Conservation (phyloP, 495 filamentous ascomycete species). For the Monascus purpureus region DNA sequence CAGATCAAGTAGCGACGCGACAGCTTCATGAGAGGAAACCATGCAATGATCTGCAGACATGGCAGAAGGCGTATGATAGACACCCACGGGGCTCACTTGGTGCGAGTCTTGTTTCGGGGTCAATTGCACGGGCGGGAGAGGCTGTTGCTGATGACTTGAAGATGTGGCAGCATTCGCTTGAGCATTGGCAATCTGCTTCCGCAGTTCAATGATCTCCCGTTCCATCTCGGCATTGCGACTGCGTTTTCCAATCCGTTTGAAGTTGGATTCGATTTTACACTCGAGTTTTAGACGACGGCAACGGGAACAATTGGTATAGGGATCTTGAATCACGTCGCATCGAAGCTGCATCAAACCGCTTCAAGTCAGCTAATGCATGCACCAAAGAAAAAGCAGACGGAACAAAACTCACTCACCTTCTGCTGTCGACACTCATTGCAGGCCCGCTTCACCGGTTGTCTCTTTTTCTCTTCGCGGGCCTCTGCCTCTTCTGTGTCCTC, state of each 20-base stretch:
- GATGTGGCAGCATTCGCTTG: conserved; percentile 27
- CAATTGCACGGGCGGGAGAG: conserved; percentile 34
- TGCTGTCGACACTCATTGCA: conserved; percentile 95
- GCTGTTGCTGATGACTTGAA: conserved; percentile 32
- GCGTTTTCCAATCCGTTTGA: conserved; percentile 85
- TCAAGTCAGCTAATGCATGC: neutral
- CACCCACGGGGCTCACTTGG: conserved; percentile 26
- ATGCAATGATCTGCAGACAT: conserved; percentile 46
- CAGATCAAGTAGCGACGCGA: conserved; percentile 68
- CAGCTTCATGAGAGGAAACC: conserved; percentile 75
- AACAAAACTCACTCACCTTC: conserved; percentile 43
- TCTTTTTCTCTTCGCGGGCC: conserved; percentile 44
- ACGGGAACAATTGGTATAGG: conserved; percentile 65
- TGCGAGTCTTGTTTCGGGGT: conserved; percentile 39
- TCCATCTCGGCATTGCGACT: conserved; percentile 90
- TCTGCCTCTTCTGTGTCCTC: conserved; percentile 51
- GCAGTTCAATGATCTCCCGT: conserved; percentile 42
- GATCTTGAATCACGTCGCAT: conserved; percentile 82
- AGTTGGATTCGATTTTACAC: conserved; percentile 88
- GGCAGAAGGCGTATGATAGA: conserved; percentile 30
- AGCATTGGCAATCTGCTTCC: conserved; percentile 51
- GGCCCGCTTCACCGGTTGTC: conserved; percentile 69
- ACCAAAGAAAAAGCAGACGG: conserved; percentile 1
- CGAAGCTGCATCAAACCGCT: conserved; percentile 48
- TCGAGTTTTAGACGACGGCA: conserved; percentile 75